Conservation (phyloP, 768 basidiomycete genomes). For the Crepidotus variabilis region DNA sequence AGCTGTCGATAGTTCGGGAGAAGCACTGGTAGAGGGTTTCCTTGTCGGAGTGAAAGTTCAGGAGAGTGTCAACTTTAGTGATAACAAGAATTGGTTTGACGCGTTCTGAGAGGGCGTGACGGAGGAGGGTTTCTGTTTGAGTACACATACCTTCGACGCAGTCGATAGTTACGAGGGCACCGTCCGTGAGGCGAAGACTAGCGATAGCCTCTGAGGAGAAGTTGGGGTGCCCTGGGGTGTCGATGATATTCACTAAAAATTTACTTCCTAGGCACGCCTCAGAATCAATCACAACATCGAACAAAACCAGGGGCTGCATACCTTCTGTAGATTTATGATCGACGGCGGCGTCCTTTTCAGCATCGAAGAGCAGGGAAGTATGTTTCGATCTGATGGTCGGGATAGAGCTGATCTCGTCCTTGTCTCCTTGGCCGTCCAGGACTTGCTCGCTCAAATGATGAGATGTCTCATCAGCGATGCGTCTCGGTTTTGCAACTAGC, state of each 20-base stretch:
- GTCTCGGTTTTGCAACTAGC: constrained; percentile 98
- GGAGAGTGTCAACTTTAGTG: constrained; percentile 99
- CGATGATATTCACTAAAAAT: constrained; percentile 99
- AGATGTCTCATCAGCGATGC: constrained; percentile 91
- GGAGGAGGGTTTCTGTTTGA: constrained; percentile 98
- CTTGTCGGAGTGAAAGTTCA: constrained; percentile 96
- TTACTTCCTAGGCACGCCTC: constrained; percentile 58
- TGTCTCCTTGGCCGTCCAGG: constrained; percentile 97
- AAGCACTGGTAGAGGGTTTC: constrained; percentile 98
- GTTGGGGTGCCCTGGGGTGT: constrained; percentile 99
- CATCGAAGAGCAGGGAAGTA: constrained; percentile 99
- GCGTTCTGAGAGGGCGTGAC: constrained; percentile 95
- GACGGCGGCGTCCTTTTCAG: constrained; percentile 81
- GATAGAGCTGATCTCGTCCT: constrained; percentile 99
- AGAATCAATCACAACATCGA: constrained; percentile 8
- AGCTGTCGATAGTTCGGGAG: constrained; percentile 93
- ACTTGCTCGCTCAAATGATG: constrained; percentile 97
- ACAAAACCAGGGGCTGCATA: no score
- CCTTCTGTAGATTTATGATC: constrained; percentile 91
- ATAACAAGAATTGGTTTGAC: constrained; percentile 99
- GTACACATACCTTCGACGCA: constrained; percentile 99
- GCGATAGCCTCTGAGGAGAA: constrained; percentile 99
- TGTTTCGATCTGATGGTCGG: constrained; percentile 99
- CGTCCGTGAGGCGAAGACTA: constrained; percentile 98
- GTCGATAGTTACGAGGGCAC: constrained; percentile 99